A percentile compares a stretch with the other conserved stretches of the same genome.
Evolutionary conservation across 805 yeast species (phyloP).

Genomic region (Lipomyces chichibuensis): DNA sequence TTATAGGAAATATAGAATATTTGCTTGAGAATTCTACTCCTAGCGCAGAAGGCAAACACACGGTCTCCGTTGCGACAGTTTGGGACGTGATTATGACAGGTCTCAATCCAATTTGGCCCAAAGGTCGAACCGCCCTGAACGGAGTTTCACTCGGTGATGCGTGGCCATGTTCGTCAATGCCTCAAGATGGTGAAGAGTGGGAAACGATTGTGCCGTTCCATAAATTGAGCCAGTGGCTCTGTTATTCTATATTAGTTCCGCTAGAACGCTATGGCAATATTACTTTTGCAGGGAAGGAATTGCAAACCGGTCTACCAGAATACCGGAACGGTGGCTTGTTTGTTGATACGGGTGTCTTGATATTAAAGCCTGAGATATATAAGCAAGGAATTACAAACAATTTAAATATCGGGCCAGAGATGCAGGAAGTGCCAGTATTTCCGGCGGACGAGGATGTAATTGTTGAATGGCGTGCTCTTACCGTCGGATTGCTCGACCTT

Average conservation of each 20-base stretch:
- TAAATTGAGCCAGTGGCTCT: conserved; percentile 68
- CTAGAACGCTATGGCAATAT: conserved; percentile 43
- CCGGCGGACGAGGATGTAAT: conserved; percentile 60
- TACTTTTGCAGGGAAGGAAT: conserved; percentile 14
- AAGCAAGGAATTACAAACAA: conserved; percentile 48
- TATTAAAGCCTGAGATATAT: conserved; percentile 50
- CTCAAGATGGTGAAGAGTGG: conserved; percentile 43
- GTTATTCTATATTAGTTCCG: conserved; percentile 62
- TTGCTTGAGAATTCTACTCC: conserved; percentile 41
- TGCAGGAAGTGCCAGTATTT: conserved; percentile 52
- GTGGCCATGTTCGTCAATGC: conserved; percentile 49
- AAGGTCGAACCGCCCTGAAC: conserved; percentile 50
- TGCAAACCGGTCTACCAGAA: conserved; percentile 62
- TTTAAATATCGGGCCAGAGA: conserved; percentile 34
- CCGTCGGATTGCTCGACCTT: conserved; percentile 59
- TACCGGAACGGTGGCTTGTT: conserved; percentile 68
- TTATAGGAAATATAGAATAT: conserved; percentile 46
- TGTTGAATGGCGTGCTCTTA: conserved; percentile 69
- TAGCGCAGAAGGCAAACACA: conserved; percentile 32
- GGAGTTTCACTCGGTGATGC: conserved; percentile 65
- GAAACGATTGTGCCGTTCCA: conserved; percentile 61
- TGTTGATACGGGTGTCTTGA: conserved; percentile 58
- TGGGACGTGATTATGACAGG: conserved; percentile 64
- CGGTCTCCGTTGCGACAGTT: conserved; percentile 52
- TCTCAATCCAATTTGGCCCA: conserved; percentile 62